Percentiles rank a stretch among this genome's conserved stretches.
phyloP scores from a whole-genome alignment of 192 early-diverging fungal species.

The Entomortierella lignicola region DNA sequence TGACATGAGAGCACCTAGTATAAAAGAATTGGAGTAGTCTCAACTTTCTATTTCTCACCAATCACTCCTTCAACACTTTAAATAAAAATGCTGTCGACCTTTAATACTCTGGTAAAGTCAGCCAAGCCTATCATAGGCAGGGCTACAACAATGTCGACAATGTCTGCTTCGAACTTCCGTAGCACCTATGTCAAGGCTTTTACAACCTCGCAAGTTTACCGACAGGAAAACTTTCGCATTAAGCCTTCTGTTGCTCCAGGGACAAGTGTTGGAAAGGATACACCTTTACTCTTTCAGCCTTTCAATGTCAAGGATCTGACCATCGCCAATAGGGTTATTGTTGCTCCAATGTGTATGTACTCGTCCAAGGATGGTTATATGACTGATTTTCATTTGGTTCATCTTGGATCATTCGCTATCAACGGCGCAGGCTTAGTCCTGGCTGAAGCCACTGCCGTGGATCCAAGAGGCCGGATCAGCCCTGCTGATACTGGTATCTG shows the following conservation, averaged over 20 bases:
- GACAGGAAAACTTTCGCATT: constrained; percentile 22
- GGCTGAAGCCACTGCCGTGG: constrained; percentile 82
- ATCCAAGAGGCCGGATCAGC: constrained; percentile 81
- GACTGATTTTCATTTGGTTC: constrained; percentile 75
- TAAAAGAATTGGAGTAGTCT: too few species aligned
- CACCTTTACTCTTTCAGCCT: constrained; percentile 71
- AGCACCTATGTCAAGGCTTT: not conserved
- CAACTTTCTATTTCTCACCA: too few species aligned
- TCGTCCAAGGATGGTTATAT: constrained; percentile 69
- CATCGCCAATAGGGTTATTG: constrained; percentile 81
- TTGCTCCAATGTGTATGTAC: constrained; percentile 91
- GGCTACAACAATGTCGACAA: not conserved
- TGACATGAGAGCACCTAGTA: too few species aligned
- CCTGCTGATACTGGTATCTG: constrained; percentile 85
- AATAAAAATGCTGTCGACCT: not conserved
- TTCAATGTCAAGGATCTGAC: constrained; percentile 71
- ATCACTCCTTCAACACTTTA: too few species aligned
- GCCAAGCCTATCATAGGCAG: not conserved
- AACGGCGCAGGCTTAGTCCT: constrained; percentile 84
- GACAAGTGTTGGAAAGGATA: constrained; percentile 2
- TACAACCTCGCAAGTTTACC: not conserved
- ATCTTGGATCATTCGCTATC: constrained; percentile 77
- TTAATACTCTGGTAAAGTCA: not conserved
- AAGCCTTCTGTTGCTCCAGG: constrained; percentile 13
- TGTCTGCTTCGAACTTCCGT: not conserved